phyloP scores from a whole-genome alignment of 352 stramenopile species.

The Phytophthora parvispora region DNA sequence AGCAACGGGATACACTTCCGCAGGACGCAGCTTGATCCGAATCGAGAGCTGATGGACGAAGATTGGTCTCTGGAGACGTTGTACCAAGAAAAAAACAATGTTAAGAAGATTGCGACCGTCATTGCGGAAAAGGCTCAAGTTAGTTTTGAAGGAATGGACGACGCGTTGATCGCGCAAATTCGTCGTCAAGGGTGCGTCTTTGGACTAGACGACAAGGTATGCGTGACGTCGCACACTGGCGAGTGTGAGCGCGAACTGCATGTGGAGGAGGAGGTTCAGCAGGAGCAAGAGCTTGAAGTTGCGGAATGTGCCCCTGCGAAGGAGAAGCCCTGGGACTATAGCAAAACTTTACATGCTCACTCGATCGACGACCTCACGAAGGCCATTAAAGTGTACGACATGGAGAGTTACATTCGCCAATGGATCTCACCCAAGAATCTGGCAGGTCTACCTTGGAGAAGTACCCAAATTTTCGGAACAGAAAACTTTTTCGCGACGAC shows the following conservation, averaged over 20 bases:
- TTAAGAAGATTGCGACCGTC: background rate
- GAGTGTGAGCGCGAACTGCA: slow-evolving; percentile 66
- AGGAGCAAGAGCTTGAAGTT: slow-evolving; percentile 22
- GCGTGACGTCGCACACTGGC: slow-evolving; percentile 41
- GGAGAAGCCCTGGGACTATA: slow-evolving; percentile 40
- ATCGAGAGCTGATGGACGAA: slow-evolving; percentile 36
- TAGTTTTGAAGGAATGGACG: background rate
- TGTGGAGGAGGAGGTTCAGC: slow-evolving; percentile 48
- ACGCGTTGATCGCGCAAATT: slow-evolving; percentile 14
- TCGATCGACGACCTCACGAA: slow-evolving; percentile 4
- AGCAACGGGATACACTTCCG: slow-evolving; percentile 56
- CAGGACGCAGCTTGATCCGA: slow-evolving; percentile 13
- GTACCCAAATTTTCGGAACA: slow-evolving; percentile 36
- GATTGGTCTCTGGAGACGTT: slow-evolving; percentile 48
- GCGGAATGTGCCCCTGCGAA: background rate
- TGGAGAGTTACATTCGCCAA: slow-evolving; percentile 1
- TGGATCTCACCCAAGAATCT: slow-evolving; percentile 3
- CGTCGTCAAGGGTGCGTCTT: slow-evolving; percentile 8
- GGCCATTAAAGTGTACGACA: background rate
- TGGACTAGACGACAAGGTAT: slow-evolving; percentile 43
- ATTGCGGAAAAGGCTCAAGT: background rate
- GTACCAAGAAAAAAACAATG: slow-evolving; percentile 7
- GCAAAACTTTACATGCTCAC: background rate
- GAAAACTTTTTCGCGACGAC: slow-evolving; percentile 48
- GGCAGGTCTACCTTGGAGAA: slow-evolving; percentile 27